phyloP scores from a whole-genome alignment of 129 eudicot species.

The Lactuca saligna region DNA sequence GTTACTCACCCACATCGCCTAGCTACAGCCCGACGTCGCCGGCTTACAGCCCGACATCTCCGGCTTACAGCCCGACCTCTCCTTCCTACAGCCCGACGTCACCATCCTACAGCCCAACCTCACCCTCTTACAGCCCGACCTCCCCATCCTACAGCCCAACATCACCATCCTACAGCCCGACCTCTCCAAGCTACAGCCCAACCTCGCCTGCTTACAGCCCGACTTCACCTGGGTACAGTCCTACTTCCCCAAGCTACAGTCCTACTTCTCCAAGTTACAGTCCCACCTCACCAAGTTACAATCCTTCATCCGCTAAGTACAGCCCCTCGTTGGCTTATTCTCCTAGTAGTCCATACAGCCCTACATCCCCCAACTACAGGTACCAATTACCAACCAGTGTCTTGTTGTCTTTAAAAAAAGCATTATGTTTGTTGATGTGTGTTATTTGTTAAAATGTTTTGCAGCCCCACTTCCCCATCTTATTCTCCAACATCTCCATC shows the following conservation, averaged over 20 bases:
- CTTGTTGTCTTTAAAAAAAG: no score
- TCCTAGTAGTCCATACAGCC: slow-evolving; percentile 93
- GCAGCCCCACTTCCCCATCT: slow-evolving; percentile 96
- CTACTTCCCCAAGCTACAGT: slow-evolving; percentile 80
- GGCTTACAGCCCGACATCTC: slow-evolving; percentile 84
- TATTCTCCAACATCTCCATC: slow-evolving; percentile 97
- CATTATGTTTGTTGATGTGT: not conserved
- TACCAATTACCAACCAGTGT: not conserved
- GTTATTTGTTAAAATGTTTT: slow-evolving; percentile 20
- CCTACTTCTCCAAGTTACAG: slow-evolving; percentile 89
- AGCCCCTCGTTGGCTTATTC: slow-evolving; percentile 94
- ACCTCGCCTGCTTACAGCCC: slow-evolving; percentile 88
- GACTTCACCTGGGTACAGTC: slow-evolving; percentile 78
- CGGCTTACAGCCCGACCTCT: slow-evolving; percentile 83
- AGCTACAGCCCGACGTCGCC: slow-evolving; percentile 93
- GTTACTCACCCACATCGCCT: slow-evolving; percentile 67
- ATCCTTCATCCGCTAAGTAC: slow-evolving; percentile 81
- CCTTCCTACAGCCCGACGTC: slow-evolving; percentile 89
- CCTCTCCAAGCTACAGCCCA: slow-evolving; percentile 85
- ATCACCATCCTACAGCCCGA: slow-evolving; percentile 85
- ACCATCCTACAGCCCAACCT: slow-evolving; percentile 80
- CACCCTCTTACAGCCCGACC: slow-evolving; percentile 81
- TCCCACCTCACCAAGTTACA: slow-evolving; percentile 83
- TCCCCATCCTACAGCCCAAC: slow-evolving; percentile 88
- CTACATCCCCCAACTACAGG: slow-evolving; percentile 96